Evolutionary conservation across 1,139 yeast genomes (phyloP).

Genomic region (Candida gigantensis): DNA sequence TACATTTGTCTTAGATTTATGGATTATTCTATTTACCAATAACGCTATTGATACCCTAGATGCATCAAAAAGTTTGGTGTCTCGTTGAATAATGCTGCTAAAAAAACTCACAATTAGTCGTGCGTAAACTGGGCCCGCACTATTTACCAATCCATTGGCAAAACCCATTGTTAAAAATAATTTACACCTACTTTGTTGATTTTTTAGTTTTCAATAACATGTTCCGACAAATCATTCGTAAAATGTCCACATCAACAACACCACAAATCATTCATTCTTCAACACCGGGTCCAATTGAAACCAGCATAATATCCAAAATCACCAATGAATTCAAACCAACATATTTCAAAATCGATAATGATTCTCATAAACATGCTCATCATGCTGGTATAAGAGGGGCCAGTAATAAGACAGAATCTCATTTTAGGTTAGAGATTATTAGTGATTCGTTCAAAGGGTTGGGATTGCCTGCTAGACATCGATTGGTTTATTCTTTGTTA

Average conservation of each 20-base stretch:
- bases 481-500: conserved; percentile 68
- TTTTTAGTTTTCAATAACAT: too few species aligned
- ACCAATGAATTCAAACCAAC: conserved; percentile 49
- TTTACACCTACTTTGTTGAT: too few species aligned
- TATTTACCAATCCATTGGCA: too few species aligned
- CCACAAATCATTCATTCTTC: conserved; percentile 13
- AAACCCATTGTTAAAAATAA: too few species aligned
- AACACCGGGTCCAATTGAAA: conserved; percentile 19
- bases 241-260: conserved; percentile 12
- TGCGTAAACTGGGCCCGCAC: too few species aligned
- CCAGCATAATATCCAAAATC: conserved; percentile 37
- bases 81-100: too few species aligned
- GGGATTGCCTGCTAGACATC: conserved; percentile 73
- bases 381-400: conserved; percentile 84
- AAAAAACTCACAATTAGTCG: too few species aligned
- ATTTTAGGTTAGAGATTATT: conserved; percentile 72
- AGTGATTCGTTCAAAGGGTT: conserved; percentile 70
- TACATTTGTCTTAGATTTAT: too few species aligned
- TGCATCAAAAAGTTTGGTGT: too few species aligned
- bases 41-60: too few species aligned
- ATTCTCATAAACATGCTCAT: conserved; percentile 85
- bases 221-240: conserved; percentile 12
- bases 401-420: conserved; percentile 76
- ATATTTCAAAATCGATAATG: conserved; percentile 64
- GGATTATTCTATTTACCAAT: too few species aligned